Evolutionary conservation across 345 rosid species (phyloP), one percentile per base, ranked within the genome.

Genomic region (Syzygium grande): DNA sequence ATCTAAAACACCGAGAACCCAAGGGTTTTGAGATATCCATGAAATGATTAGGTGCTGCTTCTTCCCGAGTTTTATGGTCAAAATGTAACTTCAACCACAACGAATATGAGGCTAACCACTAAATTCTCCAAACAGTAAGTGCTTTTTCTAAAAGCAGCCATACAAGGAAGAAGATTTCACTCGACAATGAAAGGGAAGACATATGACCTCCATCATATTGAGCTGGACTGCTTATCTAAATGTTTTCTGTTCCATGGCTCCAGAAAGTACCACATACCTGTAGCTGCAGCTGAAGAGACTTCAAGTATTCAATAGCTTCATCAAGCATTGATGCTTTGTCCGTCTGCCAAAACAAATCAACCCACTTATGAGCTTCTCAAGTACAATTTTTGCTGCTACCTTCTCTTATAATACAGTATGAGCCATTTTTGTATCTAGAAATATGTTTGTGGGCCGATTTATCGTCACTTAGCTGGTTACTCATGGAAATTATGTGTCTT

Each of bases 271-370:
- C 80, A 73, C 61, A 30, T 89, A 94, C 97, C 96, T 95, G 99
- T 65, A 97, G 94, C 90, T 97, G 99, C 90, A 95, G 89, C 89
- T 97, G 99, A 88, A 97, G 98, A 51, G 99, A 97, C 90, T 96
- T 97, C 91, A 97, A 87, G 90, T 97, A 97, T 61, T 96, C 96
- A 59, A 97, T 97, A 54, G 98, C 98, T 89, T 97, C 99, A 73
- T 96, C 99, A 85, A 97, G 92, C 95, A 97, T 94, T 27, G 98
- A 97, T 88, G 98, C 98, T 90, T 97, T 97, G 88, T 97, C 99
- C 54, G 98, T 94, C 98, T 97, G 93, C 91, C 85, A 73, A 88
- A 87, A 86, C 43, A 16, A 53, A 78, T 38, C 15, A 86, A 85
- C 46, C 55, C 68, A 43, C 29, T 43, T 27, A 49, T 27, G 11